Conservation (phyloP, 495 filamentous ascomycete species). For the Penicillium manginii region DNA sequence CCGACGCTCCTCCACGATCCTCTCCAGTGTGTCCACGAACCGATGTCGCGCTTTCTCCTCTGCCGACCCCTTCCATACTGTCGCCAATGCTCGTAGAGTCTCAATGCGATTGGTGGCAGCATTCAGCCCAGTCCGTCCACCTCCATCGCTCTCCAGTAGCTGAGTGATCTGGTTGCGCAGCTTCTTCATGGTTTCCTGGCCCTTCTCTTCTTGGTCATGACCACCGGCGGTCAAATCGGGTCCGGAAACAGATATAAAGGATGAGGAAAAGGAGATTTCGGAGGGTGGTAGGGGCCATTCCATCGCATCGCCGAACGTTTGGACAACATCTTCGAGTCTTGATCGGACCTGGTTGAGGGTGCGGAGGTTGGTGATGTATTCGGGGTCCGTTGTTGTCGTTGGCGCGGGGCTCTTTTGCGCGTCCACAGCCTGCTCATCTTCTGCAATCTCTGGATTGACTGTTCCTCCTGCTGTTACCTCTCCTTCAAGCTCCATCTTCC, state of each 20-base stretch:
- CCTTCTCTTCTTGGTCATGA: constrained; percentile 75
- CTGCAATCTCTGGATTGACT: constrained; percentile 1
- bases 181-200: constrained; percentile 69
- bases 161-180: constrained; percentile 72
- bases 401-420: neutral
- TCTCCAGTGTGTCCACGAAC: constrained; percentile 78
- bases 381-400: constrained; percentile 54
- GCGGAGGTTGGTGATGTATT: constrained; percentile 74
- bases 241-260: constrained; percentile 80
- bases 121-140: constrained; percentile 53
- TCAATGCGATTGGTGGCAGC: constrained; percentile 72
- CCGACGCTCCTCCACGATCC: constrained; percentile 59
- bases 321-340: constrained; percentile 82
- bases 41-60: constrained; percentile 84
- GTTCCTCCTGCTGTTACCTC: constrained; percentile 15
- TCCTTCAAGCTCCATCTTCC: constrained; percentile 20
- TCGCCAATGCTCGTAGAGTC: constrained; percentile 68
- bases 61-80: constrained; percentile 90
- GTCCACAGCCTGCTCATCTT: neutral
- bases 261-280: constrained; percentile 69
- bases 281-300: constrained; percentile 88
- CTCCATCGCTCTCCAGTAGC: constrained; percentile 59
- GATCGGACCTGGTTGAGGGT: constrained; percentile 81
- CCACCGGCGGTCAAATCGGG: constrained; percentile 67
- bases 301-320: constrained; percentile 91